A percentile compares a stretch with the other conserved stretches of the same genome.
phyloP scores from a whole-genome alignment of 2,329 filamentous ascomycete genomes.

The Aspergillus floridensis region DNA sequence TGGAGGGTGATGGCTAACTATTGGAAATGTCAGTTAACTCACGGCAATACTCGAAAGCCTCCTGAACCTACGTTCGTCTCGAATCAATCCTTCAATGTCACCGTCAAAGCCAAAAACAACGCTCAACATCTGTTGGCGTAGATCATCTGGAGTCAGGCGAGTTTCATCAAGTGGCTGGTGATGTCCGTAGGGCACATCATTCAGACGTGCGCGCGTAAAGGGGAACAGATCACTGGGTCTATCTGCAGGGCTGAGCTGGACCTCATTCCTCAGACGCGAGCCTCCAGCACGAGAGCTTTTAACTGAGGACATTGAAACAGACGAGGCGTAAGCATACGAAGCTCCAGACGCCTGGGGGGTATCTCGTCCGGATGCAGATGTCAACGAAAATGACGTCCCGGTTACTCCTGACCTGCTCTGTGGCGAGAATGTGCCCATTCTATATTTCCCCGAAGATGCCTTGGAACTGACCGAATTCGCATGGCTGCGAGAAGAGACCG shows the following conservation, averaged over 20 bases:
- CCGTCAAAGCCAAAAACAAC: slow-evolving; percentile 94
- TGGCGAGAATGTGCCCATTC: slow-evolving; percentile 40
- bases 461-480: slow-evolving; percentile 61
- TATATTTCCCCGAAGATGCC: slow-evolving; percentile 50
- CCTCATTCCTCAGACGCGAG: slow-evolving; percentile 76
- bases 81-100: slow-evolving; percentile 75
- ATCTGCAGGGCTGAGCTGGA: slow-evolving; percentile 74
- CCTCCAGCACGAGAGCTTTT: slow-evolving; percentile 44
- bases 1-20: slow-evolving; percentile 65
- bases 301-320: slow-evolving; percentile 48
- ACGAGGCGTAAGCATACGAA: slow-evolving; percentile 45
- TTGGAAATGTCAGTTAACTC: slow-evolving; percentile 15
- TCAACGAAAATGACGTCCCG: slow-evolving; percentile 47
- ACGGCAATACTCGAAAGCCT: not conserved
- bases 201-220: slow-evolving; percentile 74
- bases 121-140: slow-evolving; percentile 85
- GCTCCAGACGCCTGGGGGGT: slow-evolving; percentile 39
- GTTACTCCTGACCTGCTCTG: slow-evolving; percentile 44
- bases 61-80: slow-evolving; percentile 66
- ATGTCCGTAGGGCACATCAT: slow-evolving; percentile 77
- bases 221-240: slow-evolving; percentile 78
- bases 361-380: slow-evolving; percentile 33
- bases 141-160: slow-evolving; percentile 68
- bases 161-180: slow-evolving; percentile 58
- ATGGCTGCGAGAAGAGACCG: slow-evolving; percentile 61